These are phyloP conservation scores for Dactylellina leptospora DNA, from an alignment of 2,329 filamentous ascomycete species.

Conservation along the genomic window DNA sequence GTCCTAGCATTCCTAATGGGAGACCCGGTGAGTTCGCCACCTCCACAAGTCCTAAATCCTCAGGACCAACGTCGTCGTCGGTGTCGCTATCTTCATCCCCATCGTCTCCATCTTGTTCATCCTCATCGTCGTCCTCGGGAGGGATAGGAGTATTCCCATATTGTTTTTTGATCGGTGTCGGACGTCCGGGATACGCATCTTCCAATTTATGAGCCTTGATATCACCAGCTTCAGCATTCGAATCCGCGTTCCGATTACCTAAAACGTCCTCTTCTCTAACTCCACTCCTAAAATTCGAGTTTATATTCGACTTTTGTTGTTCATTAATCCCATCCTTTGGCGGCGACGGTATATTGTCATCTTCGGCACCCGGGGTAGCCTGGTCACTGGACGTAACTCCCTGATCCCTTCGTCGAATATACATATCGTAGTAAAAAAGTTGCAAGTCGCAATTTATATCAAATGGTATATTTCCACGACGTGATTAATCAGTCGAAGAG, in stretches of 20 bases:
- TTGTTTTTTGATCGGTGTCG: constrained; percentile 32
- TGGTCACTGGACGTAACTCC: too few relatives aligned
- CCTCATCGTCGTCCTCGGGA: neutral
- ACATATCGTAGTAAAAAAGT: too few relatives aligned
- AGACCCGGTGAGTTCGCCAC: constrained; percentile 7
- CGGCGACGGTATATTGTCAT: neutral
- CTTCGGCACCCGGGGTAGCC: too few relatives aligned
- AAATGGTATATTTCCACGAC: too few relatives aligned
- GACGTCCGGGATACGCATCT: constrained; percentile 20
- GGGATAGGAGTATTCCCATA: neutral
- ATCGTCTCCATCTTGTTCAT: neutral
- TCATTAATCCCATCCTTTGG: neutral
- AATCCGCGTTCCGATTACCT: constrained; percentile 8
- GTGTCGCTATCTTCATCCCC: neutral
- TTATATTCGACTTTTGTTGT: too few relatives aligned
- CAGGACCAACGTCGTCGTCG: neutral
- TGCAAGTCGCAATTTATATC: too few relatives aligned
- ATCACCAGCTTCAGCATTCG: constrained; percentile 6
- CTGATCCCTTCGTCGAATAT: too few relatives aligned
- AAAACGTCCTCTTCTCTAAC: neutral
- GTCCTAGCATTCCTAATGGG: constrained; percentile 23
- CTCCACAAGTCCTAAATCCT: constrained; percentile 1
- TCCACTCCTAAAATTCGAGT: too few relatives aligned
- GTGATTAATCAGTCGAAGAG: too few relatives aligned
- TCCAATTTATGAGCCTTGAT: constrained; percentile 35